Conservation (phyloP, 495 filamentous ascomycete genomes). For the Aspergillus egyptiacus region DNA sequence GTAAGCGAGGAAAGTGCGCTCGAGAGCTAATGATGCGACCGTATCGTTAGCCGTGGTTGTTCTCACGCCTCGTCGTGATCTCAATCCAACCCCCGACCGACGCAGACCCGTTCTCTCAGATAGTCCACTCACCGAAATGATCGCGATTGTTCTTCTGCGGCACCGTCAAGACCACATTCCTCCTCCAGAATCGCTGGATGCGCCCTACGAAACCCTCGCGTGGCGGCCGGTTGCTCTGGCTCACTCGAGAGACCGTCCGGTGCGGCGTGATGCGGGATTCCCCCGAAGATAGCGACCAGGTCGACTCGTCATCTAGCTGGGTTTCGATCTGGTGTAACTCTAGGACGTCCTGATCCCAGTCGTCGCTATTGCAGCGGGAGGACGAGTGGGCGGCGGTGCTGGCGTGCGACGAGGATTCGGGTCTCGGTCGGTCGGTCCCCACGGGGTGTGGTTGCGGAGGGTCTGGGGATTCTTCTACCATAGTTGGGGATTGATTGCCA, state of each 20-base stretch:
- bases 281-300: slow-evolving; percentile 30
- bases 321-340: slow-evolving; percentile 36
- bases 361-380: slow-evolving; percentile 16
- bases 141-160: slow-evolving; percentile 42
- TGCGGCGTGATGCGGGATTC: slow-evolving; percentile 30
- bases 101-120: background rate
- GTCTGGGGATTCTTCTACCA: background rate
- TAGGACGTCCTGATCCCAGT: slow-evolving; percentile 24
- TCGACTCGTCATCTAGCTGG: slow-evolving; percentile 22
- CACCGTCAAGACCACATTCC: slow-evolving; percentile 37
- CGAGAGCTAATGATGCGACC: slow-evolving; percentile 49
- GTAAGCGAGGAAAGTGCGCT: slow-evolving; percentile 75
- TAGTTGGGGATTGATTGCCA: background rate
- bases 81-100: background rate
- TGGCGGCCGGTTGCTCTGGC: slow-evolving; percentile 13
- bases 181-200: slow-evolving; percentile 33
- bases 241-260: slow-evolving; percentile 23
- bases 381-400: background rate
- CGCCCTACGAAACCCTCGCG: slow-evolving; percentile 23
- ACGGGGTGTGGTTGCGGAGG: background rate
- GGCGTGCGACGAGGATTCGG: background rate
- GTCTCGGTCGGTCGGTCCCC: background rate
- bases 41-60: background rate
- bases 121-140: slow-evolving; percentile 33
- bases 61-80: background rate